phyloP scores from a whole-genome alignment of 352 stramenopile species.

The Pythium brachiatum region DNA sequence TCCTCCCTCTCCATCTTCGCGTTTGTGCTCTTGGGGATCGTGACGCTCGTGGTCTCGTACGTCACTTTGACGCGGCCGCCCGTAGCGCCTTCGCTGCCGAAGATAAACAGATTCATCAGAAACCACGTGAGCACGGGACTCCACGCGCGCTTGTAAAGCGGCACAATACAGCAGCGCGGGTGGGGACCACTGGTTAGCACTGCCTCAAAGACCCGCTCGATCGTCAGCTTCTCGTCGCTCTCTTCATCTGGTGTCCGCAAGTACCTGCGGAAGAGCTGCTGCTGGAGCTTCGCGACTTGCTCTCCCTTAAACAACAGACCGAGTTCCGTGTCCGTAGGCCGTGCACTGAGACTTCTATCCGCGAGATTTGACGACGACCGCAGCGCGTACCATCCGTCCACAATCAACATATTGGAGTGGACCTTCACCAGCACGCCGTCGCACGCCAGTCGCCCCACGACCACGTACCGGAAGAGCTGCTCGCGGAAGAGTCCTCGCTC shows the following conservation, averaged over 20 bases:
- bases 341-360: conserved; percentile 66
- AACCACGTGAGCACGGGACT: conserved; percentile 75
- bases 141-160: conserved; percentile 53
- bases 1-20: no score
- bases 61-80: conserved; percentile 64
- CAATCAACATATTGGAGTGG: conserved; percentile 80
- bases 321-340: conserved; percentile 70
- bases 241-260: no score
- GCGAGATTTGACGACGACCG: conserved; percentile 75
- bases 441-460: conserved; percentile 48
- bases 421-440: conserved; percentile 63
- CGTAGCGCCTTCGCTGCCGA: conserved; percentile 70
- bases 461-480: conserved; percentile 40
- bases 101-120: conserved; percentile 80
- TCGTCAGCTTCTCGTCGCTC: conserved; percentile 12
- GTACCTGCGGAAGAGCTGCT: conserved; percentile 73
- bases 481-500: conserved; percentile 39
- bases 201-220: conserved; percentile 8
- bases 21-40: conserved; percentile 25
- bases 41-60: conserved; percentile 39
- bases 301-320: conserved; percentile 54
- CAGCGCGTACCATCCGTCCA: conserved; percentile 64
- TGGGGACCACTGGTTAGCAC: not conserved
- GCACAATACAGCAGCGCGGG: conserved; percentile 46
- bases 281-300: conserved; percentile 45